Evolutionary conservation across 768 basidiomycete species (phyloP), one percentile per base, ranked within the genome.

Genomic region (Auricularia sp.): DNA sequence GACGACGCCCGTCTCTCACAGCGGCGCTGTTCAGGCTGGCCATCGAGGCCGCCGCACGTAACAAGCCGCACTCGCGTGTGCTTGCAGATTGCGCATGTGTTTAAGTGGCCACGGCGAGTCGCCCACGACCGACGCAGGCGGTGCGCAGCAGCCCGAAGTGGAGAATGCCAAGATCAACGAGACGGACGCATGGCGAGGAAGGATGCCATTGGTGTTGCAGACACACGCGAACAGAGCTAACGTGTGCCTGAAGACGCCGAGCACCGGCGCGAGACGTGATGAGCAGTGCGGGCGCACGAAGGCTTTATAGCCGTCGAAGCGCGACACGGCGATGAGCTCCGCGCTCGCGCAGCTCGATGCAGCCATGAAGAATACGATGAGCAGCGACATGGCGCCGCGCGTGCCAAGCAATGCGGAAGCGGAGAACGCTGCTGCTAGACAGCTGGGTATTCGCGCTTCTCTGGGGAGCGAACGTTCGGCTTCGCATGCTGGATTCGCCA

Each of bases 301-400:
- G 2, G 79, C 75, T 47, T 76, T 74, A 64, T 77, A 76, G 42
- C 77, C 67, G 47, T 62, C 59, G 36, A 73, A 77, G 35, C 18
- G 61, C 42, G 77, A 36, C 24, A 66, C 34, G n/a, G 75, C 76
- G 1, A 81, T 80, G 37, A 81, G 73, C 67, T 82, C 80, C 13
- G 80, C 74, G 68, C 78, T 78, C 16, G 78, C 75, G 6, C 81
- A 78, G 36, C 77, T 77, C 3, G 80, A 81, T 16, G 80, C 81
- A 13, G 80, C 80, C 80, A 80, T 81, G 66, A 81, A 81, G n/a
- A 79, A 76, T 1, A 81, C 79, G 14, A 82, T 71, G 1, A 82
- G 69, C 35, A 82, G 69, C 1, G 80, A 77, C 39, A 77, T 73
- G 3, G 78, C 81, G 1, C 81, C 80, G 5, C 77, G 73, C 62